Evolutionary conservation across 306 rosid genomes (phyloP).

Genomic region (Prunus davidiana): DNA sequence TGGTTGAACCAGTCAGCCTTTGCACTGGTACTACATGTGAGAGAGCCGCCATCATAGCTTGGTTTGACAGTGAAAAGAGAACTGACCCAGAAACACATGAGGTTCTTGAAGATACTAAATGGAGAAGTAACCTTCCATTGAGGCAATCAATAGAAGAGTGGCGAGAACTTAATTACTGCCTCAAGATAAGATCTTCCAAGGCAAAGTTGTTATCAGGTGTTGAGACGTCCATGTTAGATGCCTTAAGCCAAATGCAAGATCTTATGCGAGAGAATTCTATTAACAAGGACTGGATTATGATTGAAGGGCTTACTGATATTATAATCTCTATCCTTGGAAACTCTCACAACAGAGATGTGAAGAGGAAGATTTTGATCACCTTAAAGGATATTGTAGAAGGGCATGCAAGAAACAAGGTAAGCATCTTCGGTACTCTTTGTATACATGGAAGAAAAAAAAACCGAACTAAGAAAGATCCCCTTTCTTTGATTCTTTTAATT

Average conservation of each 20-base stretch:
- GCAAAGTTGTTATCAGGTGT: slow-evolving; percentile 36
- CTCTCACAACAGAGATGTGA: slow-evolving; percentile 47
- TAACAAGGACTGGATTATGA: slow-evolving; percentile 79
- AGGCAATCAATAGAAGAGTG: slow-evolving; percentile 84
- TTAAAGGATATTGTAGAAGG: slow-evolving; percentile 67
- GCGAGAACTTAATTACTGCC: slow-evolving; percentile 77
- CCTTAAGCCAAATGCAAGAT: slow-evolving; percentile 53
- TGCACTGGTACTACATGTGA: slow-evolving; percentile 86
- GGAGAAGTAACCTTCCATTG: slow-evolving; percentile 60
- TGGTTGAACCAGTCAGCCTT: slow-evolving; percentile 91
- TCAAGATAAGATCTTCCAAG: slow-evolving; percentile 51
- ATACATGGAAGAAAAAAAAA: neutral
- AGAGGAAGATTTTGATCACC: slow-evolving; percentile 53
- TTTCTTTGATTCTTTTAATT: neutral
- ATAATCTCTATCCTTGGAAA: slow-evolving; percentile 49
- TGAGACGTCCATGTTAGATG: slow-evolving; percentile 37
- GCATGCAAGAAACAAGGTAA: slow-evolving; percentile 72
- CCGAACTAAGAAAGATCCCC: neutral
- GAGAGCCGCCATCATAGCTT: slow-evolving; percentile 59
- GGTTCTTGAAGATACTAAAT: slow-evolving; percentile 53
- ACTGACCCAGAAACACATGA: slow-evolving; percentile 64
- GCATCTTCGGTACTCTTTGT: neutral
- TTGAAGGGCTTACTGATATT: slow-evolving; percentile 54
- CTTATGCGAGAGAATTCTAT: slow-evolving; percentile 62
- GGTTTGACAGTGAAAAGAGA: slow-evolving; percentile 48